Evolutionary conservation across 2,329 filamentous ascomycete species (phyloP).

Genomic region (Cryphonectria parasitica): DNA sequence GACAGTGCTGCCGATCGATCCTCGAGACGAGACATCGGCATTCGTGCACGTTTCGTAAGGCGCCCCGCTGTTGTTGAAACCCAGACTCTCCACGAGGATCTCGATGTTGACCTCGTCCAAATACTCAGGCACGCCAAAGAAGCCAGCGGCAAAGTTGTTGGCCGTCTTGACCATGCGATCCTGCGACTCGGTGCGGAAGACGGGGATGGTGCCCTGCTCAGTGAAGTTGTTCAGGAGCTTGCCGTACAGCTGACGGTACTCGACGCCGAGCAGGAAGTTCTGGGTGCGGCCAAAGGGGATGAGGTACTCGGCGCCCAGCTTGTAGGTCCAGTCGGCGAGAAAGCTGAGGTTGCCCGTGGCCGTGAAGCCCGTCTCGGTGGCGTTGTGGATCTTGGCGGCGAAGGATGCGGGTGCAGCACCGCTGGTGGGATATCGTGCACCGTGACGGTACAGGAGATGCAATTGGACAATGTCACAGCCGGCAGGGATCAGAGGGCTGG

Average conservation of each 20-base stretch:
- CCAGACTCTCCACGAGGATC: slow-evolving; percentile 38
- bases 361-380: slow-evolving; percentile 40
- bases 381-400: slow-evolving; percentile 39
- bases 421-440: slow-evolving; percentile 39
- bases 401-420: slow-evolving; percentile 37
- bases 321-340: slow-evolving; percentile 40
- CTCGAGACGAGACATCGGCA: slow-evolving; percentile 32
- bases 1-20: slow-evolving; percentile 34
- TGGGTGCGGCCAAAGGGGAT: slow-evolving; percentile 46
- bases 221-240: slow-evolving; percentile 49
- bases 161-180: slow-evolving; percentile 41
- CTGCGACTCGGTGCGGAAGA: slow-evolving; percentile 41
- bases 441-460: slow-evolving; percentile 41
- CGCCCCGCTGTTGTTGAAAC: slow-evolving; percentile 38
- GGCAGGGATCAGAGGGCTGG: slow-evolving; percentile 37
- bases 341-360: slow-evolving; percentile 38
- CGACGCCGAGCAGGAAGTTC: slow-evolving; percentile 45
- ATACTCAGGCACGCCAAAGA: slow-evolving; percentile 41
- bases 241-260: slow-evolving; percentile 47
- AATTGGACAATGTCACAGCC: slow-evolving; percentile 39
- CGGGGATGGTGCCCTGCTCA: slow-evolving; percentile 42
- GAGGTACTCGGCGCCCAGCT: slow-evolving; percentile 41
- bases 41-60: slow-evolving; percentile 38
- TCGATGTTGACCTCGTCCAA: slow-evolving; percentile 40
- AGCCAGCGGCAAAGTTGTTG: slow-evolving; percentile 40